These are phyloP conservation scores for Neurospora sp. DNA, from an alignment of 495 filamentous ascomycete genomes.

Conservation along the genomic window DNA sequence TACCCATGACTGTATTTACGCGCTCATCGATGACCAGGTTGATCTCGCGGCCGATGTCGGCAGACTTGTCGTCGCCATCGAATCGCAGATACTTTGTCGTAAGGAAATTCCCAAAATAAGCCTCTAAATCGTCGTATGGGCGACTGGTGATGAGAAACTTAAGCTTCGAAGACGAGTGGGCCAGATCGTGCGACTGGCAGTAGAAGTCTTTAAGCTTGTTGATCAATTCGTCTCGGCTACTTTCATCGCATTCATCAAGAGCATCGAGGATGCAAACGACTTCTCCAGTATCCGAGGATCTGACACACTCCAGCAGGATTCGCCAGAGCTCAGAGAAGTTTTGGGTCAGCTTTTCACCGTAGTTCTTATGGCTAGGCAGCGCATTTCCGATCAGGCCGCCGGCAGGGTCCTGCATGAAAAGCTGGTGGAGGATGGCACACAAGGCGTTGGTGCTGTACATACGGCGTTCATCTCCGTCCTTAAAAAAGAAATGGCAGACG, in stretches of 20 bases:
- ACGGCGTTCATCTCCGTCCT: constrained; percentile 19
- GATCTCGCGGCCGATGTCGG: constrained; percentile 26
- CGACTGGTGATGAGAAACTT: constrained; percentile 31
- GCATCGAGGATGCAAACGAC: constrained; percentile 36
- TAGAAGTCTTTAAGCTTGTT: constrained; percentile 17
- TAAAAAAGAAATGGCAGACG: constrained; percentile 35
- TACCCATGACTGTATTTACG: constrained; percentile 9
- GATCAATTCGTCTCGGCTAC: constrained; percentile 13
- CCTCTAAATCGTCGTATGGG: constrained; percentile 23
- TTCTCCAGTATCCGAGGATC: constrained; percentile 24
- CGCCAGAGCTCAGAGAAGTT: constrained; percentile 32
- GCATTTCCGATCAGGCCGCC: constrained; percentile 15
- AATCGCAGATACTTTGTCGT: constrained; percentile 13
- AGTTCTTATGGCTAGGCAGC: constrained; percentile 7
- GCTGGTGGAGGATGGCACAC: constrained; percentile 27
- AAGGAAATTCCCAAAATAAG: constrained; percentile 10
- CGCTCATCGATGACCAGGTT: constrained; percentile 27
- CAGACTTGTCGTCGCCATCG: constrained; percentile 22
- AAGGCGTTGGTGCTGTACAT: constrained; percentile 17
- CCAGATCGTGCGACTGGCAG: neutral
- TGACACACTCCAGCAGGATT: constrained; percentile 24
- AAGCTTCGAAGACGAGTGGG: constrained; percentile 7
- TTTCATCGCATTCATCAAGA: constrained; percentile 30
- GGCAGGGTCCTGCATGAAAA: constrained; percentile 15
- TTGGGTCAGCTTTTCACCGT: constrained; percentile 15